A percentile compares a stretch with the other conserved stretches of the same genome.
Conservation (phyloP, 2,329 filamentous ascomycete genomes). For the Fusarium napiforme region DNA sequence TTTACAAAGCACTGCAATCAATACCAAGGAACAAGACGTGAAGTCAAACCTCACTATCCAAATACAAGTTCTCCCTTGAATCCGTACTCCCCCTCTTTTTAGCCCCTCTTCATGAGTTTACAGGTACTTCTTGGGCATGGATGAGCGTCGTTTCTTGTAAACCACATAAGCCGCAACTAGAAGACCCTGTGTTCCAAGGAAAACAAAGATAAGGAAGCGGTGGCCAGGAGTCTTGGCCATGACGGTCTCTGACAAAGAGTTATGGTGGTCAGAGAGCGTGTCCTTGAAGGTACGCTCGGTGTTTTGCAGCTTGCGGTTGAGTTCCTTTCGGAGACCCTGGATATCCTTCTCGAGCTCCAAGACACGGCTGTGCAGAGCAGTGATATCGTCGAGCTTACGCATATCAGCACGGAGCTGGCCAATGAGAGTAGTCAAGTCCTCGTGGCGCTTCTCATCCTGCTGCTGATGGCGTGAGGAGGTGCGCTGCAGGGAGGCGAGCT, state of each 20-base stretch:
- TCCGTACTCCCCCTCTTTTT: slow-evolving; percentile 16
- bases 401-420: slow-evolving; percentile 59
- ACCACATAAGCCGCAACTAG: slow-evolving; percentile 75
- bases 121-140: slow-evolving; percentile 91
- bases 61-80: slow-evolving; percentile 11
- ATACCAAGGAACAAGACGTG: slow-evolving; percentile 6
- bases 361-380: slow-evolving; percentile 58
- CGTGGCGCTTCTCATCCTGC: slow-evolving; percentile 66
- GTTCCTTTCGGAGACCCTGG: slow-evolving; percentile 62
- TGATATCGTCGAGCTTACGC: slow-evolving; percentile 58
- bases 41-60: slow-evolving; percentile 26
- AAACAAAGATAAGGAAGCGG: slow-evolving; percentile 70
- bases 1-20: slow-evolving; percentile 35
- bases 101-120: slow-evolving; percentile 52
- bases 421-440: slow-evolving; percentile 62
- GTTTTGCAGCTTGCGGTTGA: slow-evolving; percentile 60
- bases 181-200: slow-evolving; percentile 79
- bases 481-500: slow-evolving; percentile 71
- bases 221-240: slow-evolving; percentile 61
- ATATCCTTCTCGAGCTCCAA: slow-evolving; percentile 68
- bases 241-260: slow-evolving; percentile 60
- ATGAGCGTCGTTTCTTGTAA: slow-evolving; percentile 82
- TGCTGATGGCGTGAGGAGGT: slow-evolving; percentile 63
- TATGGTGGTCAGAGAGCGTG: slow-evolving; percentile 62
- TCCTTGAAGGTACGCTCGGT: slow-evolving; percentile 65